Evolutionary conservation across 345 rosid species (phyloP).

Genomic region (Ceriops zippeliana): DNA sequence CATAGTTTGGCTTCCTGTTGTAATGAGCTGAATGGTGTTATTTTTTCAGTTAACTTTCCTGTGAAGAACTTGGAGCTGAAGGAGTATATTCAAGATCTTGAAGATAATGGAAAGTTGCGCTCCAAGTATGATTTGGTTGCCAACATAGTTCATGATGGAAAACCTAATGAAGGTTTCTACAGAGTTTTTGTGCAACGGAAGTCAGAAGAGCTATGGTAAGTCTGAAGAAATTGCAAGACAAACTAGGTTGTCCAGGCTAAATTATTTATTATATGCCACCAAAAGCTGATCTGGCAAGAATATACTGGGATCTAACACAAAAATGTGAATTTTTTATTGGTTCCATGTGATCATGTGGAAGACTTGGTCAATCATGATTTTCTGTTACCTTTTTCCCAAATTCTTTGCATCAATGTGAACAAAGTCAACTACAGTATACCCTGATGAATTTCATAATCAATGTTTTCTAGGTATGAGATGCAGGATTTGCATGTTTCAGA

Average conservation of each 20-base stretch:
- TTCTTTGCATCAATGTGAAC: background rate
- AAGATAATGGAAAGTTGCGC: conserved; percentile 53
- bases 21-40: conserved; percentile 1
- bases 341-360: too few relatives aligned
- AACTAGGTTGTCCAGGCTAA: too few relatives aligned
- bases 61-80: conserved; percentile 89
- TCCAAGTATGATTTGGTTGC: conserved; percentile 91
- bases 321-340: too few relatives aligned
- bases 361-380: too few relatives aligned
- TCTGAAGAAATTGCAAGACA: background rate
- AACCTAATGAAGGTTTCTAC: conserved; percentile 88
- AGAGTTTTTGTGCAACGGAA: conserved; percentile 96
- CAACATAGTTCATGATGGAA: conserved; percentile 94
- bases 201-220: conserved; percentile 88
- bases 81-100: conserved; percentile 76
- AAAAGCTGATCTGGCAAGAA: too few relatives aligned
- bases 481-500: conserved; percentile 96
- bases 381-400: background rate
- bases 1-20: background rate
- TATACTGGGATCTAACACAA: too few relatives aligned
- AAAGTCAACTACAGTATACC: background rate
- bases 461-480: conserved; percentile 82
- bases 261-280: too few relatives aligned
- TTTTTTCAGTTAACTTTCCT: conserved; percentile 82
- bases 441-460: background rate